Evolutionary conservation across 371 early-diverging fungal genomes (phyloP).

Genomic region (Haplosporangium sp.): DNA sequence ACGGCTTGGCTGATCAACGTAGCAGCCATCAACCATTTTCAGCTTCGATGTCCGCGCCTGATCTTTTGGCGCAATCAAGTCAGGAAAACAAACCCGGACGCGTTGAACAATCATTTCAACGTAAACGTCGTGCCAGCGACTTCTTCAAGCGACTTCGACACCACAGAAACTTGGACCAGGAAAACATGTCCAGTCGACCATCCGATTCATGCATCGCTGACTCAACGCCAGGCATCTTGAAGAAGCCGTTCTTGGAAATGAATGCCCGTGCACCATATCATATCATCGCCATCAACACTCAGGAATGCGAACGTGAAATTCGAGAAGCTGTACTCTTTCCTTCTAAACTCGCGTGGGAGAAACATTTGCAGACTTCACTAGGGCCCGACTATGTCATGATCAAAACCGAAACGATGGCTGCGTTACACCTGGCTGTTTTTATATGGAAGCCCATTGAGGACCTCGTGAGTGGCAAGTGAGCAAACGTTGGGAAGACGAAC

Average conservation of each 20-base stretch:
- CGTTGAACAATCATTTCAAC: too few relatives aligned
- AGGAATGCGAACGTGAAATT: conserved; percentile 79
- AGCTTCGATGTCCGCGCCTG: too few relatives aligned
- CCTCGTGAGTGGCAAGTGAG: conserved; percentile 57
- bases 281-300: conserved; percentile 76
- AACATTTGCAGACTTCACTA: conserved; percentile 58
- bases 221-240: conserved; percentile 15
- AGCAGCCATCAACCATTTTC: too few relatives aligned
- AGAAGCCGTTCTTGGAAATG: conserved; percentile 55
- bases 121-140: too few relatives aligned
- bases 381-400: conserved; percentile 66
- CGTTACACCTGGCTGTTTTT: conserved; percentile 78
- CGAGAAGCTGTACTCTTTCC: conserved; percentile 71
- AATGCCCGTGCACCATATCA: conserved; percentile 64
- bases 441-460: conserved; percentile 66
- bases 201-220: neutral
- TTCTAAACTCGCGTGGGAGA: conserved; percentile 73
- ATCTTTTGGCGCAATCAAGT: too few relatives aligned
- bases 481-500: neutral
- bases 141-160: too few relatives aligned
- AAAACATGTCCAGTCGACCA: neutral
- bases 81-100: too few relatives aligned
- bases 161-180: too few relatives aligned
- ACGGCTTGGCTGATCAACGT: too few relatives aligned
- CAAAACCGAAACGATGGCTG: conserved; percentile 72